Conservation (phyloP, 2,329 filamentous ascomycete genomes). For the Aspergillus hortae region DNA sequence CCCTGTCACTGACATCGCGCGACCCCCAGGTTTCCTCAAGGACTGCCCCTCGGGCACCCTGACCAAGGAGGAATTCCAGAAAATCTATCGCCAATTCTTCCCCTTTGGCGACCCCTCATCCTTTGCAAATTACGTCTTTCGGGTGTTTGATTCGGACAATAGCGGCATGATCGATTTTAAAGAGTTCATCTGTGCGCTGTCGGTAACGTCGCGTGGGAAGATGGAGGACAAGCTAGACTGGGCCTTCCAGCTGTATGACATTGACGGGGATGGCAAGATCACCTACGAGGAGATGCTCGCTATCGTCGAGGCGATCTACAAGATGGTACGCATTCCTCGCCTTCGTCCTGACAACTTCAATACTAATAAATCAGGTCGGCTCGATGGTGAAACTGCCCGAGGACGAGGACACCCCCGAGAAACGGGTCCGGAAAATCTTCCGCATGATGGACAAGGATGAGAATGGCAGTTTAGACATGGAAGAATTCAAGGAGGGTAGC, state of each 20-base stretch:
- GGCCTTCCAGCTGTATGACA: conserved; percentile 99
- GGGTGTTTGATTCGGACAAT: conserved; percentile 97
- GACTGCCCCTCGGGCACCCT: conserved; percentile 96
- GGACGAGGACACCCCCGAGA: conserved; percentile 98
- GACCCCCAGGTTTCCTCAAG: conserved; percentile 78
- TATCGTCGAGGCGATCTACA: conserved; percentile 99
- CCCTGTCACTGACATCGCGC: conserved; percentile 1
- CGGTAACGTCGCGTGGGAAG: conserved; percentile 93
- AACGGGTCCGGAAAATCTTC: conserved; percentile 97
- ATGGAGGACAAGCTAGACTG: conserved; percentile 99
- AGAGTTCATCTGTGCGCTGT: conserved; percentile 97
- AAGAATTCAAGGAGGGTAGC: conserved; percentile 98
- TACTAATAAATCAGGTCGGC: conserved; percentile 64
- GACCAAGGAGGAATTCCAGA: conserved; percentile 98
- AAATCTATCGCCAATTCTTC: conserved; percentile 99
- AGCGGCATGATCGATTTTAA: conserved; percentile 99
- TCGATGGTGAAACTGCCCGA: conserved; percentile 99
- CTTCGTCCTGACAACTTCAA: background rate
- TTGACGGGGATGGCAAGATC: conserved; percentile 98
- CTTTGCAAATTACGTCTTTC: conserved; percentile 98
- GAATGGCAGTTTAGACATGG: conserved; percentile 93
- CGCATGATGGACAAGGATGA: conserved; percentile 99
- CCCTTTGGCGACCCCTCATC: conserved; percentile 96
- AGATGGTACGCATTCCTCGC: conserved; percentile 67
- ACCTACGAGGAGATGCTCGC: conserved; percentile 98